Base-by-base conservation (phyloP, 441 rosid species). In the Populus tomentosa region DNA sequence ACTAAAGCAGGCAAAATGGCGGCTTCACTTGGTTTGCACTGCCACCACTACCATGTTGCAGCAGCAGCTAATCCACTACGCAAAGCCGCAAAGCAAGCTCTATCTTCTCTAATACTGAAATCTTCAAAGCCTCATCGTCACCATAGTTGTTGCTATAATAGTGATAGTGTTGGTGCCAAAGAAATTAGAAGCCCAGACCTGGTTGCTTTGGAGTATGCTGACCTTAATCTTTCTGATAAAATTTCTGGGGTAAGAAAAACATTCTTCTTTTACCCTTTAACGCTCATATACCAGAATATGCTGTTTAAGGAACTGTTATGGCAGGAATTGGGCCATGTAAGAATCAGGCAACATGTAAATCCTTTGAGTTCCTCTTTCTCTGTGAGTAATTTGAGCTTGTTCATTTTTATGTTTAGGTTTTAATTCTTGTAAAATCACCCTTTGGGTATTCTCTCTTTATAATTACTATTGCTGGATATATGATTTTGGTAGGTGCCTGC, bases 331-430 rank as follows among this genome's bases (percentile, higher is more conserved):
- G 94, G 97, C 78, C 90, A 85, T 81, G 87, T 80, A 70, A 93
- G 94, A 83, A 86, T 91, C 84, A 89, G 99, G 86, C 98, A 93
- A 79, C 99, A 95, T 85, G 99, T 95, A 71, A 93, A 95, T 78
- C 98, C 98, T 82, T 89, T 93, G 72, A 88, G 95, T 78, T 87
- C 94, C 33, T 90, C 99, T 78, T 88, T 89, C 80, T 84, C 90
- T 72, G 98, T 95, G 77, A 77, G 94, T 84, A 50, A 26, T 63
- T 77, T 0, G 38, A 62, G 26, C 13, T 26, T 26, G n/a, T 63
- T 40, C 23, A 7, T 35, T 61, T 72, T 18, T 11, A 3, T 33
- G 5, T 61, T 50, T 6, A 21, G 28, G 11, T 7, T 71, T 30
- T 10, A 42, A 18, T 35, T 26, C 26, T 33, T 9, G 33, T n/a